Percentiles rank a stretch among this genome's conserved stretches.
Conservation (phyloP, 2,329 filamentous ascomycete genomes). For the Xylaria arbuscula region DNA sequence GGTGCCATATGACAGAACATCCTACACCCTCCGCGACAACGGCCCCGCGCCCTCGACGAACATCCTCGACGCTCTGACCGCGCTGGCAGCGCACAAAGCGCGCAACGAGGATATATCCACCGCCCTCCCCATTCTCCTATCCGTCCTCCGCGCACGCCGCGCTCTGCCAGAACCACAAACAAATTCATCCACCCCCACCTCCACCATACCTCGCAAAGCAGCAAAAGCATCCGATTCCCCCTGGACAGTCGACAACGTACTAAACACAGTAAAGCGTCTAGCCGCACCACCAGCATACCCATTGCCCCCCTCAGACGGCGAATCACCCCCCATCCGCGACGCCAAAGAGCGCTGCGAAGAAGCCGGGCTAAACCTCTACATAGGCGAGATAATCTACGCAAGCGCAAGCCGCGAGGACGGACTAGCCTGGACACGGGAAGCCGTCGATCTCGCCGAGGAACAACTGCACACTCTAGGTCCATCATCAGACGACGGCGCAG, state of each 20-base stretch:
- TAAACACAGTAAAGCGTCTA: conserved; percentile 46
- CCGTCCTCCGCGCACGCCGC: conserved; percentile 82
- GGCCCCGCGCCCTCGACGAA: conserved; percentile 74
- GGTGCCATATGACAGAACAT: conserved; percentile 68
- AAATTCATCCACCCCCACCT: neutral
- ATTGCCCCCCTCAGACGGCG: conserved; percentile 74
- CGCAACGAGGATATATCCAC: conserved; percentile 71
- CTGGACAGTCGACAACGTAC: conserved; percentile 45
- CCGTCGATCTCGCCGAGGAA: conserved; percentile 81
- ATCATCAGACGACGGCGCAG: conserved; percentile 54
- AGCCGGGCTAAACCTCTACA: conserved; percentile 86
- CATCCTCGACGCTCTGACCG: conserved; percentile 78
- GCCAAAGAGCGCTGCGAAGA: conserved; percentile 80
- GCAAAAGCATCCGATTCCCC: conserved; percentile 28
- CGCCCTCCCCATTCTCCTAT: conserved; percentile 87
- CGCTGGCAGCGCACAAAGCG: conserved; percentile 82
- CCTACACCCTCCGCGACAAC: conserved; percentile 71
- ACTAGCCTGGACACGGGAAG: conserved; percentile 89
- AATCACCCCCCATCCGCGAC: conserved; percentile 72
- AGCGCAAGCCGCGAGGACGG: conserved; percentile 72
- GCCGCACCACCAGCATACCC: conserved; percentile 73
- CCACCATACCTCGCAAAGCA: conserved; percentile 13
- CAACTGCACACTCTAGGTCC: conserved; percentile 65
- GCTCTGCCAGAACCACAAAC: conserved; percentile 56
- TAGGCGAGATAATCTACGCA: conserved; percentile 91